Evolutionary conservation across 1,284 basidiomycete species (phyloP).

Genomic region (Sanghuangporus baumii): DNA sequence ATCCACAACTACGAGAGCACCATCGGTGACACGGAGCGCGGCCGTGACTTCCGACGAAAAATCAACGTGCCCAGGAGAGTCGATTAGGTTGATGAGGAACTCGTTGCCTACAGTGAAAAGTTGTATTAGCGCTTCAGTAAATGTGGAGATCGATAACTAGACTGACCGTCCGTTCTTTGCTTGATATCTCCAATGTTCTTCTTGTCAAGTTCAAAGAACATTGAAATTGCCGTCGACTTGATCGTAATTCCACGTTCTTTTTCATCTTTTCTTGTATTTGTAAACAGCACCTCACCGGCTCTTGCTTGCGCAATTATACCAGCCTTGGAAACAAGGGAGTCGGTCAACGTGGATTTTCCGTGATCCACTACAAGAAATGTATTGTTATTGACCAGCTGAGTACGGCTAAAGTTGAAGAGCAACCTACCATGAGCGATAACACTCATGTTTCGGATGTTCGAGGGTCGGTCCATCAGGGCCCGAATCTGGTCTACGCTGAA

Average conservation of each 20-base stretch:
- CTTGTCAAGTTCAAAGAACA: conserved; percentile 97
- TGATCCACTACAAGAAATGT: conserved; percentile 76
- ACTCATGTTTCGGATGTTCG: conserved; percentile 98
- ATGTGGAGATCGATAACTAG: no score
- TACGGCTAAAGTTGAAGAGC: conserved; percentile 15
- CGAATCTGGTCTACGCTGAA: conserved; percentile 91
- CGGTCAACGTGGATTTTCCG: conserved; percentile 99
- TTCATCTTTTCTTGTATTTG: conserved; percentile 97
- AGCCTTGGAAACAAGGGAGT: conserved; percentile 98
- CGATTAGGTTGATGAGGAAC: conserved; percentile 99
- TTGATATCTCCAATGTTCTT: conserved; percentile 83
- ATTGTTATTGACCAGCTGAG: conserved; percentile 20
- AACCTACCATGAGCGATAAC: conserved; percentile 88
- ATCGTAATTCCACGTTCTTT: conserved; percentile 99
- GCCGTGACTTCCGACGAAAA: conserved; percentile 99
- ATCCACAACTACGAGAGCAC: conserved; percentile 98
- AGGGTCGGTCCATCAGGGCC: conserved; percentile 83
- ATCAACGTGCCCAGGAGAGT: conserved; percentile 99
- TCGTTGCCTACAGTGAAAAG: conserved; percentile 61
- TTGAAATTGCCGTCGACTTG: conserved; percentile 99
- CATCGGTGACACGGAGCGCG: conserved; percentile 99
- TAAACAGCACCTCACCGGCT: conserved; percentile 97
- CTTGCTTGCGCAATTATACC: conserved; percentile 97
- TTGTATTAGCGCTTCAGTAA: conserved; percentile 10
- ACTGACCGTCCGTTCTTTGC: conserved; percentile 86